Evolutionary conservation across 2,329 filamentous ascomycete species (phyloP), one percentile per base, ranked within the genome.

Genomic region (Trichophaea hybrida): DNA sequence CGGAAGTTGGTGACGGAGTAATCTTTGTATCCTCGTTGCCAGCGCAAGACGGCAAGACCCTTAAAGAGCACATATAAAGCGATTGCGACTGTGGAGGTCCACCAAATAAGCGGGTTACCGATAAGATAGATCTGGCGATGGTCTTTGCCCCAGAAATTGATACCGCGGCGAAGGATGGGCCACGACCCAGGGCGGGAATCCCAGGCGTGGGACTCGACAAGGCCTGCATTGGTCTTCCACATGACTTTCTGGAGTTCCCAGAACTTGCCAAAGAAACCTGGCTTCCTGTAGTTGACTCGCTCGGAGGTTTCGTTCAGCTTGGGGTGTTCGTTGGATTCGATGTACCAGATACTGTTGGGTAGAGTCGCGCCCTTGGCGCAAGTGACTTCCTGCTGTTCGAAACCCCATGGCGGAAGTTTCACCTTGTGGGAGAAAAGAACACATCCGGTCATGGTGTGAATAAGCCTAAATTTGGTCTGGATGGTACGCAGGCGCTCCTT

Each of bases 81-180:
- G 65, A 98, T 81, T 15, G 89, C 84, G 6, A 82, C 75, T 12
- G 87, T 91, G 5, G 88, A 89, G 35, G 82, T 83, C 84, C 87
- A 97, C 93, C 93, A 98, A 67, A 97, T 85, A 59, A 96, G 74
- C 1, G 90, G 90, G 73, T 98, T 97, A 58, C 93, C 93, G 59
- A 96, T 84, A 17, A 98, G 83, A 73, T 98, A 98, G 68, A 98
- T 89, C 72, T 98, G 93, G 62, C 89, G 88, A 72, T 95, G 80
- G 69, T 96, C 80, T 69, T 86, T 89, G 66, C 91, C 89, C 93
- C 93, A 98, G 78, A 98, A 98, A 77, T 98, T 98, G 78, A 98
- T 98, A 69, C 93, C 93, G 64, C 93, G 88, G 67, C 82, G 82
- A 56, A 98, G 81, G 59, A 94, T 80, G 24, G 93, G 93, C 93